Evolutionary conservation across 2,329 filamentous ascomycete genomes (phyloP).

Genomic region (Ramichloridium luteum): DNA sequence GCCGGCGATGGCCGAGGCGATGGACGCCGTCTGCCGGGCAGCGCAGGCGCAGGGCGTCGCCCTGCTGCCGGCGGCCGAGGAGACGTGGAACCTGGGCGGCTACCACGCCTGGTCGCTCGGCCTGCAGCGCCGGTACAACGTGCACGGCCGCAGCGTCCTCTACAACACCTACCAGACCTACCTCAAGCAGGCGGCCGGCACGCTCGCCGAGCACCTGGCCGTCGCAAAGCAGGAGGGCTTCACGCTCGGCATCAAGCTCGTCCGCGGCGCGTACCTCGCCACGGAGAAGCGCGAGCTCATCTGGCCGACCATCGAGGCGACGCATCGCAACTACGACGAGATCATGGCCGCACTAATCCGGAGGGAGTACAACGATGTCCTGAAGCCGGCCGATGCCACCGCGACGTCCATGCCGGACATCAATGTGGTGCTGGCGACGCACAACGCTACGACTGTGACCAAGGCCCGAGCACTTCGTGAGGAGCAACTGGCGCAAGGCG

Average conservation of each 20-base stretch:
- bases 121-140: constrained; percentile 51
- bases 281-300: constrained; percentile 40
- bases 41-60: constrained; percentile 57
- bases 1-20: constrained; percentile 52
- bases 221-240: constrained; percentile 36
- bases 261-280: constrained; percentile 44
- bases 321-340: constrained; percentile 54
- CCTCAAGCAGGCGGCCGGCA: constrained; percentile 35
- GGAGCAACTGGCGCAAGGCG: constrained; percentile 28
- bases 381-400: constrained; percentile 30
- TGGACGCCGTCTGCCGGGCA: constrained; percentile 62
- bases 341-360: constrained; percentile 56
- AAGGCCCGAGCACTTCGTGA: constrained; percentile 40
- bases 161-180: constrained; percentile 55
- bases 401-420: constrained; percentile 31
- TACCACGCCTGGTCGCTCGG: constrained; percentile 69
- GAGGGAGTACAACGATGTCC: constrained; percentile 45
- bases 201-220: constrained; percentile 35
- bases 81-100: constrained; percentile 62
- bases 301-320: constrained; percentile 41
- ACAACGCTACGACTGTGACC: constrained; percentile 63
- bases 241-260: constrained; percentile 45
- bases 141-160: constrained; percentile 48
- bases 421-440: constrained; percentile 63
- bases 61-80: constrained; percentile 77